These are phyloP conservation scores for Fomitopsis schrenkii DNA, from an alignment of 1,284 basidiomycete species.

Conservation along the genomic window DNA sequence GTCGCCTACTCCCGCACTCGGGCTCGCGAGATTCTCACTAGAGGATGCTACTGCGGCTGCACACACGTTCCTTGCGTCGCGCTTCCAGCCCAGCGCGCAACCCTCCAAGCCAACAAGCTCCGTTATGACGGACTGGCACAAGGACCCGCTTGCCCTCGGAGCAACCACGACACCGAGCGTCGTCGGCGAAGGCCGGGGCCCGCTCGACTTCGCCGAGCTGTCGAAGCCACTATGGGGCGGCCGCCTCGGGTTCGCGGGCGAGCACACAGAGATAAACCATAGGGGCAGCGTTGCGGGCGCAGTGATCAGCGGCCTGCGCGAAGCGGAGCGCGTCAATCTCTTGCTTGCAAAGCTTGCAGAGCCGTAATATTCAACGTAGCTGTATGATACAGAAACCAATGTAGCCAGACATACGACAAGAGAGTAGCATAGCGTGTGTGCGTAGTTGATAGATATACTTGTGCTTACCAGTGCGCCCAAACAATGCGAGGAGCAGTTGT, in stretches of 20 bases:
- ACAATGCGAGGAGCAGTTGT: background rate
- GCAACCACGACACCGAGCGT: conserved; percentile 12
- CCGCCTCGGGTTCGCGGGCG: conserved; percentile 15
- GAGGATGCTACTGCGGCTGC: conserved; percentile 6
- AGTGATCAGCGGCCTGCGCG: conserved; percentile 13
- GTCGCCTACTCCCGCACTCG: conserved; percentile 6
- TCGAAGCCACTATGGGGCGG: conserved; percentile 16
- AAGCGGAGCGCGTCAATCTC: conserved; percentile 10
- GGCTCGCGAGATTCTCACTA: background rate
- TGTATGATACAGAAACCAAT: background rate
- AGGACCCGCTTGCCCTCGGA: conserved; percentile 12
- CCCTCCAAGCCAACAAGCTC: background rate
- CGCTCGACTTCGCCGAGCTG: conserved; percentile 16
- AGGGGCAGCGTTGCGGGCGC: conserved; percentile 16
- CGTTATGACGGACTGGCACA: conserved; percentile 8
- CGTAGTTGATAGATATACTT: background rate
- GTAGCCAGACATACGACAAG: conserved; percentile 1
- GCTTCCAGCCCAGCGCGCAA: background rate
- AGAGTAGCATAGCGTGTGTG: background rate
- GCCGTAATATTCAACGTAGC: background rate
- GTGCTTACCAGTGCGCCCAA: background rate
- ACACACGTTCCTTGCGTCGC: conserved; percentile 8
- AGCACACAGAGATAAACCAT: conserved; percentile 15
- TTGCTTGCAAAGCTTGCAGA: background rate
- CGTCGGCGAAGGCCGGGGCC: conserved; percentile 9